These are phyloP conservation scores for Hydrangea macrophylla DNA, from an alignment of 148 eudicot species.

Conservation along the genomic window DNA sequence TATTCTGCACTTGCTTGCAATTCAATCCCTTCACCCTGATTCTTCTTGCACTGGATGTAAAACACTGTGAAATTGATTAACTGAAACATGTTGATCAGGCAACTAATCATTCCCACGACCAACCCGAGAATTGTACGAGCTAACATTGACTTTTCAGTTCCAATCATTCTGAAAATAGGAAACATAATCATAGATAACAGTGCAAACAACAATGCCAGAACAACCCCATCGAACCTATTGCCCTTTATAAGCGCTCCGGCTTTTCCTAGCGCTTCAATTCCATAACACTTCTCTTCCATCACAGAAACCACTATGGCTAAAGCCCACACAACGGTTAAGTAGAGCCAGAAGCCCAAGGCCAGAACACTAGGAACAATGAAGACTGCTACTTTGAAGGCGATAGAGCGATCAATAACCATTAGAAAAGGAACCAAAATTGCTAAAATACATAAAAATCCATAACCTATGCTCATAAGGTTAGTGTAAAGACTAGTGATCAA, in stretches of 20 bases:
- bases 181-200: neutral
- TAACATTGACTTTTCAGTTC: conserved; percentile 12
- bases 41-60: conserved; percentile 17
- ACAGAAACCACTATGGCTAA: conserved; percentile 30
- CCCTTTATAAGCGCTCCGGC: conserved; percentile 29
- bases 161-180: conserved; percentile 7
- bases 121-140: conserved; percentile 3
- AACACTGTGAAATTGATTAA: conserved; percentile 11
- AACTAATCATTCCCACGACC: neutral
- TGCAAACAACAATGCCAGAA: conserved; percentile 9
- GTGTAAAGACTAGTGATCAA: too few species aligned
- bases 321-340: conserved; percentile 4
- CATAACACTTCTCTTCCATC: conserved; percentile 26
- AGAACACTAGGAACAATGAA: neutral
- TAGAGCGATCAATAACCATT: conserved; percentile 4
- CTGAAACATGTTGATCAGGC: neutral
- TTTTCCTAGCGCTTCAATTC: conserved; percentile 20
- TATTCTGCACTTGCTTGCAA: conserved; percentile 1
- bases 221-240: conserved; percentile 25
- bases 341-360: neutral
- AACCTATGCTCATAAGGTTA: too few species aligned
- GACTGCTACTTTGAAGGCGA: neutral
- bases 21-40: conserved; percentile 22
- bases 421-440: neutral
- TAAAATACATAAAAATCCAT: too few species aligned